Percentiles rank a stretch among this genome's conserved stretches.
These are phyloP conservation scores for Saccharum spontaneum DNA, from an alignment of 176 grass and related monocot species.

Conservation along the genomic window DNA sequence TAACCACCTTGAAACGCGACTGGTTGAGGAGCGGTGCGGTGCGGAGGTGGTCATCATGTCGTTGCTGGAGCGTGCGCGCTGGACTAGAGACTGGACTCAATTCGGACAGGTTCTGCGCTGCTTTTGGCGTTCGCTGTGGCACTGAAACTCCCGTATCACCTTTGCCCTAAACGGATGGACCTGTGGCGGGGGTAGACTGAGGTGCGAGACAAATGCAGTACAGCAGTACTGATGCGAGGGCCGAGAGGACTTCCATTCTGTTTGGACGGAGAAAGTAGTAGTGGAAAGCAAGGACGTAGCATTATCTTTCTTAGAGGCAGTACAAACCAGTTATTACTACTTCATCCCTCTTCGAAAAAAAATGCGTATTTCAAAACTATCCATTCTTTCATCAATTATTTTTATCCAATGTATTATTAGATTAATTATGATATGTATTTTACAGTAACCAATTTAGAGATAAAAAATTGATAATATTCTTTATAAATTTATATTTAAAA, in stretches of 20 bases:
- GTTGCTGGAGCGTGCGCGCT: not conserved
- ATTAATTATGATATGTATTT: too few species aligned
- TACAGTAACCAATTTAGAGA: too few species aligned
- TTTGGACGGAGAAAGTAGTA: too few species aligned
- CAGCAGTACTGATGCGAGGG: not conserved
- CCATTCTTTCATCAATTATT: too few species aligned
- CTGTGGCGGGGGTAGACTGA: not conserved
- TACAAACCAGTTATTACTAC: too few species aligned
- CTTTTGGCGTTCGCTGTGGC: slow-evolving; percentile 4
- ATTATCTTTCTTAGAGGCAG: not conserved
- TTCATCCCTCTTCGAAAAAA: too few species aligned
- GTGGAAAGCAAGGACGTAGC: not conserved
- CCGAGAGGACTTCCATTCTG: not conserved
- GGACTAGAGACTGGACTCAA: not conserved
- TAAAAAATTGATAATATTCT: too few species aligned
- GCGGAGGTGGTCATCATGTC: not conserved
- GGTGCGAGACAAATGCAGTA: not conserved
- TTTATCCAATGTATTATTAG: too few species aligned
- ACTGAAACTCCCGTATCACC: not conserved
- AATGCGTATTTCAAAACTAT: too few species aligned
- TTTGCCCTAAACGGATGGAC: not conserved
- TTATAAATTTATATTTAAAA: too few species aligned
- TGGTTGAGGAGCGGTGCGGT: not conserved
- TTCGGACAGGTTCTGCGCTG: not conserved
- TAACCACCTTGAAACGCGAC: too few species aligned